phyloP scores from a whole-genome alignment of 345 rosid species.

The Hevea brasiliensis region DNA sequence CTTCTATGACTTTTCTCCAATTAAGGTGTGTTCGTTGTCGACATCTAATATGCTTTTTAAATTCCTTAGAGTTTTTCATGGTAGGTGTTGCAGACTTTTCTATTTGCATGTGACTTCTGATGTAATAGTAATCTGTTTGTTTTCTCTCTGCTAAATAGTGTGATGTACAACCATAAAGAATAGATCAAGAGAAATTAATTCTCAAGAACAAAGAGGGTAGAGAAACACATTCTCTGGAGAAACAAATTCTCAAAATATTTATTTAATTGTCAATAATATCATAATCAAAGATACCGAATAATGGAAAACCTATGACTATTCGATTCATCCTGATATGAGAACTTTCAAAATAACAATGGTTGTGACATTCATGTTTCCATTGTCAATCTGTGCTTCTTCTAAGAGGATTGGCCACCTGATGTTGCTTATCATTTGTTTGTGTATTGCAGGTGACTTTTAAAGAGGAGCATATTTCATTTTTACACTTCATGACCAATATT shows the following conservation, averaged over 20 bases:
- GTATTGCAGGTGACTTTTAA: slow-evolving; percentile 27
- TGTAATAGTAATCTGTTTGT: background rate
- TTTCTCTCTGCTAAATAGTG: background rate
- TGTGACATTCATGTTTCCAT: background rate
- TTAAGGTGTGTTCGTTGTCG: slow-evolving; percentile 59
- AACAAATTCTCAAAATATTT: too few relatives aligned
- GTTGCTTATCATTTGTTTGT: background rate
- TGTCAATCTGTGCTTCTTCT: background rate
- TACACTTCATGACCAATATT: slow-evolving; percentile 34
- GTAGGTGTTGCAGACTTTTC: background rate
- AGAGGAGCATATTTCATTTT: slow-evolving; percentile 30
- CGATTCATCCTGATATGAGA: background rate
- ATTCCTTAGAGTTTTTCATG: background rate
- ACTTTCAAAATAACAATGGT: background rate
- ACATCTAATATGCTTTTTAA: background rate
- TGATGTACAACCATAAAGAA: too few relatives aligned
- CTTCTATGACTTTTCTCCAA: slow-evolving; percentile 95
- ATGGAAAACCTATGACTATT: too few relatives aligned
- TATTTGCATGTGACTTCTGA: background rate
- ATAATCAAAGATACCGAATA: too few relatives aligned
- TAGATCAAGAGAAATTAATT: too few relatives aligned
- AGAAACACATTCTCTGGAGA: too few relatives aligned
- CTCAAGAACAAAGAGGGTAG: too few relatives aligned
- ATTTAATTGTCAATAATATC: too few relatives aligned
- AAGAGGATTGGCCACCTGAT: background rate